Conservation (phyloP, 75 land plant species). For the Pinus albicaulis region DNA sequence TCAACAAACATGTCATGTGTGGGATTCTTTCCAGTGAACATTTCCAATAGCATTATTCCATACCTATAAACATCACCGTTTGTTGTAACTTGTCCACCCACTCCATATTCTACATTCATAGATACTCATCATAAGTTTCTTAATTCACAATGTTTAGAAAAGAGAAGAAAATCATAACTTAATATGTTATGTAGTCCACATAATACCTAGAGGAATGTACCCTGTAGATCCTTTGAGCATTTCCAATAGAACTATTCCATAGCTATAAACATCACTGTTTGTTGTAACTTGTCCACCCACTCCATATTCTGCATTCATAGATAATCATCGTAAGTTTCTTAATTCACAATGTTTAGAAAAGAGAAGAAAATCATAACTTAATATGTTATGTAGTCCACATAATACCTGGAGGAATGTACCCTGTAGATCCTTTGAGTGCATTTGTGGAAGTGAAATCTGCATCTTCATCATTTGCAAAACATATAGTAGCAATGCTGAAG, state of each 20-base stretch:
- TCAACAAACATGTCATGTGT: neutral
- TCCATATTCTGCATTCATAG: neutral
- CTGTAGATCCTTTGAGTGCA: neutral
- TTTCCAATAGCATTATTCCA: neutral
- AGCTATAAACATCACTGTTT: neutral
- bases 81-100: neutral
- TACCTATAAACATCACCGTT: neutral
- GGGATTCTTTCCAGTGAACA: neutral
- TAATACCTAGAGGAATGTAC: neutral
- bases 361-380: neutral
- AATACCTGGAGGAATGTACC: constrained; percentile 1
- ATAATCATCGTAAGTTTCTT: neutral
- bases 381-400: neutral
- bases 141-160: neutral
- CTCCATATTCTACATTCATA: neutral
- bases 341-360: neutral
- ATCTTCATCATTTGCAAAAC: neutral
- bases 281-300: neutral
- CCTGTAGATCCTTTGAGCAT: neutral
- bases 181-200: neutral
- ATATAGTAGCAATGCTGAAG: neutral
- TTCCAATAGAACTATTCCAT: neutral
- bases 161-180: neutral
- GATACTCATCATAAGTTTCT: neutral
- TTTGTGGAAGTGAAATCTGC: neutral